Conservation (phyloP, 257 asterid genomes). For the Nicotiana sylvestris region DNA sequence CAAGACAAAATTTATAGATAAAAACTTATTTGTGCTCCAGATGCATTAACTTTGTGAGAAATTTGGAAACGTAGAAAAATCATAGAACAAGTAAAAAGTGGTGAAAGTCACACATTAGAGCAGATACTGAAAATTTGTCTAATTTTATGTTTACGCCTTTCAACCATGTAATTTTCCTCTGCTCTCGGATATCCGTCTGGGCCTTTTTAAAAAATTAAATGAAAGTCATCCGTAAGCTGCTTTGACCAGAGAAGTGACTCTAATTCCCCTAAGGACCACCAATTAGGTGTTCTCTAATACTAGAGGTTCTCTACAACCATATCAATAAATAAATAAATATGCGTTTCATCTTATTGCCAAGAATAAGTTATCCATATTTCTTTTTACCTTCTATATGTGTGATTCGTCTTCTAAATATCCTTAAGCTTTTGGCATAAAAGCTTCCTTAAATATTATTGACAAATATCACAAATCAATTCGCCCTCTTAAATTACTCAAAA, state of each 20-base stretch:
- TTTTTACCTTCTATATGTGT: not conserved
- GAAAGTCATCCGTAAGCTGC: not conserved
- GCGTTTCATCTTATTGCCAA: not conserved
- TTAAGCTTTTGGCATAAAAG: not conserved
- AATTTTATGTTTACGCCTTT: not conserved
- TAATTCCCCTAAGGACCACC: not conserved
- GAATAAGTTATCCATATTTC: not conserved
- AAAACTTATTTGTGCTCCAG: not conserved
- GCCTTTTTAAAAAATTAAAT: not conserved
- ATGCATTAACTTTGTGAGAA: not conserved
- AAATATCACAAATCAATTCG: not conserved
- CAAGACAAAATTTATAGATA: not conserved
- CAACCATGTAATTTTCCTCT: not conserved
- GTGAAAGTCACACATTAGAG: not conserved
- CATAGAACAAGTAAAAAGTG: not conserved
- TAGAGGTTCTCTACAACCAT: not conserved
- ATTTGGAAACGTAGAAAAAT: not conserved
- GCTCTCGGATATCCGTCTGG: not conserved
- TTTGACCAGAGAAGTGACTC: not conserved
- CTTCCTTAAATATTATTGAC: not conserved
- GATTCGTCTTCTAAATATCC: not conserved
- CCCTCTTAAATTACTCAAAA: not conserved
- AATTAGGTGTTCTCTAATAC: not conserved
- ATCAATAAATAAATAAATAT: too few relatives aligned
- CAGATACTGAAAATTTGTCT: not conserved